Base-by-base conservation (phyloP, 768 basidiomycete genomes). In the Amanita rubescens region DNA sequence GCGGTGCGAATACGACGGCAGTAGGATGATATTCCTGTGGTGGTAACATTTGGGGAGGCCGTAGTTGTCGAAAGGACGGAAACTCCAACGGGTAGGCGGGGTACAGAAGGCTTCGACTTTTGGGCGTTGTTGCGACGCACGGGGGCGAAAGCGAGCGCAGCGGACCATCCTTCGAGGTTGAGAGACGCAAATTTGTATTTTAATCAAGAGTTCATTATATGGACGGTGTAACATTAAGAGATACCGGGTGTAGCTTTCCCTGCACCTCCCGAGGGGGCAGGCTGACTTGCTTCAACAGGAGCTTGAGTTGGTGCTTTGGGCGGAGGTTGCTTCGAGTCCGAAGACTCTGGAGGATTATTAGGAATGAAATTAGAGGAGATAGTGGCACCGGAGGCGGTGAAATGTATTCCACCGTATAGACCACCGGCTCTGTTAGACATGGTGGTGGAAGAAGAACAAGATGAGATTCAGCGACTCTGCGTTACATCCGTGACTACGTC, bases 141-240 rank as follows among this genome's bases (percentile, higher is more conserved):
- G 42, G 91, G 91, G 8, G 90, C 91, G 62, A 93, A 94, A 15
- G 89, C 91, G 59, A 93, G 85, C 12, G 90, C 80, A 57, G 90
- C 85, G 60, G 90, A 93, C 90, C 91, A 93, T 69, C 82, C 90
- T 91, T 77, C 59, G 62, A 58, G 51, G 49, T 42, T 48, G 42
- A 46, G 52, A 60, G 48, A 53, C 58, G 55, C 62, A 65, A 58
- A 71, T 68, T 58, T 68, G 63, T 61, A 71, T 72, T 78, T 79
- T 69, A 83, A 81, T 81, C 78, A 81, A 75, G 71, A 66, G 69
- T 65, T 77, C 69, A 75, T 78, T 63, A 64, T 65, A 63, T 64
- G 66, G 70, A 69, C 74, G 66, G 69, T 66, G 68, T 67, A 73
- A 69, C 67, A 75, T 72, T 71, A 67, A 75, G 72, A 74, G 72